Base-by-base conservation (phyloP, 1,284 basidiomycete genomes). In the Pholiota adiposa region DNA sequence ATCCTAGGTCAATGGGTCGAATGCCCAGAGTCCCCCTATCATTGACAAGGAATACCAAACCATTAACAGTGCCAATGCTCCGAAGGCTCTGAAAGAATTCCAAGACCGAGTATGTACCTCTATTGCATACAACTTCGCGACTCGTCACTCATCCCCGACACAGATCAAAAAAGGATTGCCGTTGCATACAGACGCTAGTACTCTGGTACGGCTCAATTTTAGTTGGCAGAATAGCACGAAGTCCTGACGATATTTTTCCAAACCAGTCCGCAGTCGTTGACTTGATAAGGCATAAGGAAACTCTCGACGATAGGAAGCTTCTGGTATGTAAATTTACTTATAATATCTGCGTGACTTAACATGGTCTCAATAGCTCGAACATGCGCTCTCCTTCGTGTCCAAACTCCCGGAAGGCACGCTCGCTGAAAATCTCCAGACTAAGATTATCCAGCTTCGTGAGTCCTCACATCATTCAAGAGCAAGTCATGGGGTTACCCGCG, bases 361-460 rank as follows among this genome's bases (percentile, higher is more conserved):
- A n/a, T 44, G 21, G 21, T 46, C 31, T 36, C 12, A 44, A 25
- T 62, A 93, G 92, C 85, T 93, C 52, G 89, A 92, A 67, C 79
- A 90, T 65, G 76, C 82, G 6, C 75, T 93, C 19, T 80, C 79
- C 6, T 79, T 90, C 63, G 80, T 92, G 64, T 82, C 89, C 21
- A 79, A 79, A 38, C 75, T 90, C 43, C 84, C 86, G 4, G 76
- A 81, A 12, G 83, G 83, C 7, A 72, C 72, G 9, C 44, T 87
- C 27, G 74, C 80, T 9, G 73, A 73, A 9, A 72, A 76, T 21
- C 69, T 86, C 12, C 84, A 89, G 67, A 77, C 82, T 60, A 77
- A 77, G 56, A 81, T 86, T 54, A 76, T 92, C 56, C 75, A 82
- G 56, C 72, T 83, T 25, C 67, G 90, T 91, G 63, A 64, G 88